Evolutionary conservation across 441 rosid species (phyloP).

Genomic region (Kokia cookei): DNA sequence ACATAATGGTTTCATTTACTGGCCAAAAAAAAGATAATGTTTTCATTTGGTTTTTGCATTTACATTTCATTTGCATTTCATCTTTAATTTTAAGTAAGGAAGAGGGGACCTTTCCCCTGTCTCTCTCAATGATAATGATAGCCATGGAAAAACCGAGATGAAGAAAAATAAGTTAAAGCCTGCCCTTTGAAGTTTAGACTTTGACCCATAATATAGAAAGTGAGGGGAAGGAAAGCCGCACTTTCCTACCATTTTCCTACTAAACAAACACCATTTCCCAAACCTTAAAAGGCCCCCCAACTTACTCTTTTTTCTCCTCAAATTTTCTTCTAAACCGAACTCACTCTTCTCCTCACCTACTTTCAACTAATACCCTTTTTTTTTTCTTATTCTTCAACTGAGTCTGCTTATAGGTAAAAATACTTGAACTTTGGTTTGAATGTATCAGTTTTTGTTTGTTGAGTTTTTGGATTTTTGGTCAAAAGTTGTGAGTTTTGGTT

Average conservation of each 20-base stretch:
- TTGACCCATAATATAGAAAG: constrained; percentile 27
- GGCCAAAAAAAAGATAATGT: too few relatives aligned
- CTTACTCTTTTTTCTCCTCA: constrained; percentile 2
- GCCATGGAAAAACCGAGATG: neutral
- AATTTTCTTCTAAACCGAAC: neutral
- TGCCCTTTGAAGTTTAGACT: constrained; percentile 50
- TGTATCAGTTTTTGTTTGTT: neutral
- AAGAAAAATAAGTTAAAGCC: constrained; percentile 6
- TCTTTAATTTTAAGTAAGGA: neutral
- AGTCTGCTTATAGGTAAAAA: neutral
- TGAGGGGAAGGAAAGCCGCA: constrained; percentile 50
- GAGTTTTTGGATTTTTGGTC: constrained; percentile 6
- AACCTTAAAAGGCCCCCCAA: constrained; percentile 11
- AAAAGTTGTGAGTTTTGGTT: constrained; percentile 6
- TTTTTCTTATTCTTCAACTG: neutral
- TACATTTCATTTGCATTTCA: constrained; percentile 22
- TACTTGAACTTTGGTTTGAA: neutral
- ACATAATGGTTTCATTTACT: neutral
- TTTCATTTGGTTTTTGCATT: neutral
- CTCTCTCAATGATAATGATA: neutral
- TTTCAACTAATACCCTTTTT: neutral
- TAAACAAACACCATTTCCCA: neutral
- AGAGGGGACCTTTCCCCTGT: neutral
- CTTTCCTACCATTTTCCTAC: constrained; percentile 62
- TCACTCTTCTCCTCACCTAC: neutral